These are phyloP conservation scores for Mortierella sp. DNA, from an alignment of 371 early-diverging fungal species.

Conservation along the genomic window DNA sequence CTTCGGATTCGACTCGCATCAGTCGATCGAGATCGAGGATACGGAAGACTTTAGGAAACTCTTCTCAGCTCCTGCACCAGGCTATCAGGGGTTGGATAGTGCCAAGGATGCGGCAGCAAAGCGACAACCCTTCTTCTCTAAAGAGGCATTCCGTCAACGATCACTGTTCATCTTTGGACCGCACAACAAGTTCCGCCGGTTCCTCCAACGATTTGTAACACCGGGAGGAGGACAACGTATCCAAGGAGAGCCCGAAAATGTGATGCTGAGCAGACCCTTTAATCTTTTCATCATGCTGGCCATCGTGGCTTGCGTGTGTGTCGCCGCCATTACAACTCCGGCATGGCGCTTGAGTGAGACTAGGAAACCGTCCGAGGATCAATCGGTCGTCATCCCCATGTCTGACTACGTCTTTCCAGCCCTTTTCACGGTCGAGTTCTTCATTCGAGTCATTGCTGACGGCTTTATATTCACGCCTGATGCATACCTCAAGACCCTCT, in stretches of 20 bases:
- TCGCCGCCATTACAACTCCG: slow-evolving; percentile 69
- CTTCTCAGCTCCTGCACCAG: slow-evolving; percentile 10
- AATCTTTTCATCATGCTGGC: slow-evolving; percentile 59
- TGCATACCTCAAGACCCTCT: slow-evolving; percentile 70
- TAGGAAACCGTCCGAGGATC: background rate
- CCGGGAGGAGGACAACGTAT: slow-evolving; percentile 65
- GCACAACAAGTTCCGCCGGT: slow-evolving; percentile 57
- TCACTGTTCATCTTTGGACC: slow-evolving; percentile 44
- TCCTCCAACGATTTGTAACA: slow-evolving; percentile 65
- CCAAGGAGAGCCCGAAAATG: slow-evolving; percentile 59
- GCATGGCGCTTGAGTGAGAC: slow-evolving; percentile 62
- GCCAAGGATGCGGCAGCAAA: background rate
- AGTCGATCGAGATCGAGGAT: slow-evolving; percentile 17
- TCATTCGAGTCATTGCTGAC: slow-evolving; percentile 73
- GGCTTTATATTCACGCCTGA: slow-evolving; percentile 76
- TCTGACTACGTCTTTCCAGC: slow-evolving; percentile 65
- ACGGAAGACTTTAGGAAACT: slow-evolving; percentile 37
- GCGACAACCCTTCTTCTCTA: slow-evolving; percentile 16
- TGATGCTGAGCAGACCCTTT: slow-evolving; percentile 58
- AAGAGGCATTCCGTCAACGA: slow-evolving; percentile 20
- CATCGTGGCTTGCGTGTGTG: slow-evolving; percentile 62
- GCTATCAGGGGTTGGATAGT: slow-evolving; percentile 7
- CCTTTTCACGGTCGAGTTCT: slow-evolving; percentile 70
- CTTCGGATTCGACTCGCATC: background rate
- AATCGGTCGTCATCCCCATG: slow-evolving; percentile 19